phyloP scores from a whole-genome alignment of 1,284 basidiomycete genomes.

The Rhodotorula sp. region DNA sequence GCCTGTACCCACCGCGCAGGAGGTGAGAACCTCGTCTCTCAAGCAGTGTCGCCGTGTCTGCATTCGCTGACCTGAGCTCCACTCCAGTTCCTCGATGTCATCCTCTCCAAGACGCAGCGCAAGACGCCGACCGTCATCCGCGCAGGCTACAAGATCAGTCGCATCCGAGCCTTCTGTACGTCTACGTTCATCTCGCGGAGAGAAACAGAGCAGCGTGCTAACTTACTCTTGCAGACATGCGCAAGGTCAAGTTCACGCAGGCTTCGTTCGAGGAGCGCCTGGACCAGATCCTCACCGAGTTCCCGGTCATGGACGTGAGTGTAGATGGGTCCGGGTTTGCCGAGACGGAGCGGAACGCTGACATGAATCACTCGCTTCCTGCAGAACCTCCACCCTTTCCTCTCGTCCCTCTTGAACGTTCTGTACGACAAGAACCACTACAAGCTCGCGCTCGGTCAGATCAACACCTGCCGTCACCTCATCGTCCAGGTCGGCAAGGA shows the following conservation, averaged over 20 bases:
- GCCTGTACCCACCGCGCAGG: slow-evolving; percentile 89
- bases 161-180: slow-evolving; percentile 48
- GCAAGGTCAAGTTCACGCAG: slow-evolving; percentile 97
- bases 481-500: slow-evolving; percentile 95
- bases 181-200: background rate
- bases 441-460: slow-evolving; percentile 92
- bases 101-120: slow-evolving; percentile 83
- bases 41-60: background rate
- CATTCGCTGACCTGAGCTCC: background rate
- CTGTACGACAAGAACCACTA: slow-evolving; percentile 99
- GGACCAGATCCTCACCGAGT: slow-evolving; percentile 87
- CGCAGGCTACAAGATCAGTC: slow-evolving; percentile 98
- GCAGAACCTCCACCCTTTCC: slow-evolving; percentile 90
- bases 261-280: slow-evolving; percentile 97
- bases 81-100: slow-evolving; percentile 31
- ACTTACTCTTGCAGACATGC: slow-evolving; percentile 63
- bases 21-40: slow-evolving; percentile 53
- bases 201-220: background rate
- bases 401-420: slow-evolving; percentile 89
- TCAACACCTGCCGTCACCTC: slow-evolving; percentile 86
- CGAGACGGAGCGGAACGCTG: background rate
- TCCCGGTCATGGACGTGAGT: slow-evolving; percentile 87
- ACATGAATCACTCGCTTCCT: background rate
- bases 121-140: slow-evolving; percentile 98
- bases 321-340: slow-evolving; percentile 30